These are phyloP conservation scores for Backusella circina DNA, from an alignment of 192 early-diverging fungal species.

Conservation along the genomic window DNA sequence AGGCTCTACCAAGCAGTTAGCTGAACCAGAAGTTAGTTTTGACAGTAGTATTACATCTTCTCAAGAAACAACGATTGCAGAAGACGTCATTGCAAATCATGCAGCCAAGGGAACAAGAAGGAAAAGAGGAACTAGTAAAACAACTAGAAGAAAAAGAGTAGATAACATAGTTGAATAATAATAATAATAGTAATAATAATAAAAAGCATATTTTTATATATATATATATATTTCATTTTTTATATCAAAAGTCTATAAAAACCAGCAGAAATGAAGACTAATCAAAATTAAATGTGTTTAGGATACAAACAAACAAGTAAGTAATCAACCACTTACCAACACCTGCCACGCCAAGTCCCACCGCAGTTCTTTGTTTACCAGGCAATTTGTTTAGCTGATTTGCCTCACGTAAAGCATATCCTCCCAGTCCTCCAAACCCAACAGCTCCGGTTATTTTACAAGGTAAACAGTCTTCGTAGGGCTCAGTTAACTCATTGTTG, in stretches of 20 bases:
- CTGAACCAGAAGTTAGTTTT: neutral
- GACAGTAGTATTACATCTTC: neutral
- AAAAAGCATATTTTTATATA: neutral
- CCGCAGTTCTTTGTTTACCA: slow-evolving; percentile 15
- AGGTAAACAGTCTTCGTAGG: slow-evolving; percentile 36
- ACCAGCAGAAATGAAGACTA: slow-evolving; percentile 34
- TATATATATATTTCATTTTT: neutral
- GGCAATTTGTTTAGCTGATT: slow-evolving; percentile 12
- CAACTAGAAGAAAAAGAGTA: neutral
- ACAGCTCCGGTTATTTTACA: slow-evolving; percentile 33
- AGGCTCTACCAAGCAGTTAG: neutral
- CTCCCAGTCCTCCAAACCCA: slow-evolving; percentile 26
- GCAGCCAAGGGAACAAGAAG: neutral
- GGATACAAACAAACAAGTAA: neutral
- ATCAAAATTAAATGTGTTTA: neutral
- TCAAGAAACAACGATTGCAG: neutral
- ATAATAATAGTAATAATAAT: neutral
- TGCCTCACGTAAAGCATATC: slow-evolving; percentile 29
- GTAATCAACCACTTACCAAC: slow-evolving; percentile 6
- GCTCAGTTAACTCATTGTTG: neutral
- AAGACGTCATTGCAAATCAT: slow-evolving; percentile 2
- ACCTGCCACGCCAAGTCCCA: slow-evolving; percentile 29
- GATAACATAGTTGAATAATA: neutral
- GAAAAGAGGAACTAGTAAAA: neutral
- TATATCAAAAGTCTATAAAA: slow-evolving; percentile 26